Percentiles rank a stretch among this genome's conserved stretches.
These are phyloP conservation scores for Phaseolus coccineus DNA, from an alignment of 331 rosid species.

Conservation along the genomic window DNA sequence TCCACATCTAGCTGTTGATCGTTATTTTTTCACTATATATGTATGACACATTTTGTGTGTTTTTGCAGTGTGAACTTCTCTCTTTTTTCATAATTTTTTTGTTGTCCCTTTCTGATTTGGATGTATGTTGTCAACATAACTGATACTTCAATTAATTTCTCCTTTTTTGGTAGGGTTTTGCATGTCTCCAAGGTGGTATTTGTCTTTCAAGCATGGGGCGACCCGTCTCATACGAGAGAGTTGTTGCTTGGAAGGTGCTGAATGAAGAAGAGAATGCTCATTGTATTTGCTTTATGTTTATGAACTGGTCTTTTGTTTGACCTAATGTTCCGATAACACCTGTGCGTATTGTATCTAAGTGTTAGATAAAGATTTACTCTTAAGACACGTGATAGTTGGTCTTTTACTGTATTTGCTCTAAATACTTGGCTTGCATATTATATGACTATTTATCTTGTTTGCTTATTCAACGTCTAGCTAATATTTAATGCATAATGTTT, in stretches of 20 bases:
- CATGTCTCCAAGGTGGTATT: constrained; percentile 96
- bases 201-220: constrained; percentile 99
- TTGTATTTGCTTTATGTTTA: constrained; percentile 94
- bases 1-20: neutral
- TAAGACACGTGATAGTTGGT: constrained; percentile 40
- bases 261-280: constrained; percentile 97
- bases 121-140: neutral
- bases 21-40: neutral
- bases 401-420: constrained; percentile 24
- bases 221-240: constrained; percentile 91
- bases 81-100: neutral
- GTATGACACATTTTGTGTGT: constrained; percentile 1
- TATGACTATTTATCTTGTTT: constrained; percentile 34
- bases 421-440: constrained; percentile 36
- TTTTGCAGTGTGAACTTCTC: neutral
- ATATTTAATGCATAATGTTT: neutral
- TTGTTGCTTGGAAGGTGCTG: constrained; percentile 98
- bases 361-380: constrained; percentile 34
- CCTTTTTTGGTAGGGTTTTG: constrained; percentile 72
- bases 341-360: constrained; percentile 14
- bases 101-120: neutral
- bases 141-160: constrained; percentile 10
- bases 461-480: neutral
- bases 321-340: neutral
- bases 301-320: constrained; percentile 99